Evolutionary conservation across 129 eudicot species (phyloP).

Genomic region (Glebionis coronaria): DNA sequence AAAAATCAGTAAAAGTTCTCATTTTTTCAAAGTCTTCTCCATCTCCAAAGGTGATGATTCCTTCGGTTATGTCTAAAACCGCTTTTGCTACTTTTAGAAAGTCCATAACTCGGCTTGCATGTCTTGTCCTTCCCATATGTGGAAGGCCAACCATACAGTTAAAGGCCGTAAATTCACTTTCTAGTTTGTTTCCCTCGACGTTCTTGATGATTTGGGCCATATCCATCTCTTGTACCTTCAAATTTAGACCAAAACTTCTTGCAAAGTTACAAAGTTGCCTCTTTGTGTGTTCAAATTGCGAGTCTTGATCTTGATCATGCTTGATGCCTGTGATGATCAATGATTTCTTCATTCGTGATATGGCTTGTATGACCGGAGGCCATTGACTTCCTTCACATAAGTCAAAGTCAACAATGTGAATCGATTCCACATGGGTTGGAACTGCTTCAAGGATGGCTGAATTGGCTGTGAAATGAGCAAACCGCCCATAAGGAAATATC

Average conservation of each 20-base stretch:
- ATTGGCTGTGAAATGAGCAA: slow-evolving; percentile 67
- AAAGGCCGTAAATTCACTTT: slow-evolving; percentile 50
- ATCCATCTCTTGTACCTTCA: slow-evolving; percentile 43
- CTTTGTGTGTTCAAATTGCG: slow-evolving; percentile 46
- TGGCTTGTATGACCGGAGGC: slow-evolving; percentile 57
- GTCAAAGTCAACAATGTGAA: slow-evolving; percentile 61
- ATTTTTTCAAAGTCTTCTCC: slow-evolving; percentile 41
- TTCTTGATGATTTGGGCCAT: slow-evolving; percentile 26
- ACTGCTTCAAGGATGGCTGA: slow-evolving; percentile 53
- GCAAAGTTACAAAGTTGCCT: slow-evolving; percentile 42
- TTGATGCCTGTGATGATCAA: slow-evolving; percentile 45
- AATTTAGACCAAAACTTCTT: slow-evolving; percentile 30
- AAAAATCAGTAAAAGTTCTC: slow-evolving; percentile 12
- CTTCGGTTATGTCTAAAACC: slow-evolving; percentile 26
- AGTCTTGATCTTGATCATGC: slow-evolving; percentile 27
- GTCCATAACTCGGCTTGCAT: slow-evolving; percentile 27
- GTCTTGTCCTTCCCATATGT: slow-evolving; percentile 52
- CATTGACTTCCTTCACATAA: slow-evolving; percentile 62
- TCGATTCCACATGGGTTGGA: slow-evolving; percentile 31
- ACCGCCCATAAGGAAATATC: slow-evolving; percentile 46
- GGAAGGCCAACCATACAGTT: slow-evolving; percentile 61
- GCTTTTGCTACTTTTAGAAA: slow-evolving; percentile 44
- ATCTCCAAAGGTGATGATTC: slow-evolving; percentile 51
- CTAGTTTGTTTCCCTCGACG: background rate
- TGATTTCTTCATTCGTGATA: slow-evolving; percentile 25